Conservation (phyloP, 495 filamentous ascomycete genomes). For the Ascodesmis nigricans region DNA sequence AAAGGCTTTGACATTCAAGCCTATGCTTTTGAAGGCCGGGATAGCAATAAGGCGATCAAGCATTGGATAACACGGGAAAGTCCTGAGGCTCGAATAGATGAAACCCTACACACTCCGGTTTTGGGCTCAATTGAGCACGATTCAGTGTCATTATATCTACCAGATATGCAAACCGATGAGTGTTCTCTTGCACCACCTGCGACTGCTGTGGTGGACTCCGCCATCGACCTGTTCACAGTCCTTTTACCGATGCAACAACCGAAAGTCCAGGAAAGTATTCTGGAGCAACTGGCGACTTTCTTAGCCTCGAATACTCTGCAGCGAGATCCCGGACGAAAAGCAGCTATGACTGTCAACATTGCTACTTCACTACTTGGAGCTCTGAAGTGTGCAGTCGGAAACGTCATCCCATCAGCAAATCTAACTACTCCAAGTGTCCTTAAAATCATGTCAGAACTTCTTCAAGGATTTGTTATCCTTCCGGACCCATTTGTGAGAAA, state of each 20-base stretch:
- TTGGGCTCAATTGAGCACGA: constrained; percentile 65
- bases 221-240: constrained; percentile 77
- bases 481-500: constrained; percentile 67
- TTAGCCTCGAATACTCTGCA: constrained; percentile 57
- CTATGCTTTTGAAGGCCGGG: constrained; percentile 35
- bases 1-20: constrained; percentile 49
- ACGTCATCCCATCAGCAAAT: constrained; percentile 48
- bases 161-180: constrained; percentile 24
- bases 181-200: constrained; percentile 56
- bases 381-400: constrained; percentile 63
- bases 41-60: constrained; percentile 29
- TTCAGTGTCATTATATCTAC: constrained; percentile 56
- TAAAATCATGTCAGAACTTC: constrained; percentile 64
- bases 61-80: constrained; percentile 40
- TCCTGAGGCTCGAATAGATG: constrained; percentile 48
- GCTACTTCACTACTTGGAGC: constrained; percentile 58
- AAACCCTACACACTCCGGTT: constrained; percentile 30
- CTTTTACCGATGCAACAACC: constrained; percentile 67
- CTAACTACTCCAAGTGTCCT: constrained; percentile 55
- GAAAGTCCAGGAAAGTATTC: constrained; percentile 83
- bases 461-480: constrained; percentile 56
- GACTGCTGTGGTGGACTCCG: constrained; percentile 83
- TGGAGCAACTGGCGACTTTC: constrained; percentile 80
- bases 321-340: constrained; percentile 66
- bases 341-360: constrained; percentile 78